phyloP scores from a whole-genome alignment of 2,329 filamentous ascomycete species.

The Dryadomyces quercivorus region DNA sequence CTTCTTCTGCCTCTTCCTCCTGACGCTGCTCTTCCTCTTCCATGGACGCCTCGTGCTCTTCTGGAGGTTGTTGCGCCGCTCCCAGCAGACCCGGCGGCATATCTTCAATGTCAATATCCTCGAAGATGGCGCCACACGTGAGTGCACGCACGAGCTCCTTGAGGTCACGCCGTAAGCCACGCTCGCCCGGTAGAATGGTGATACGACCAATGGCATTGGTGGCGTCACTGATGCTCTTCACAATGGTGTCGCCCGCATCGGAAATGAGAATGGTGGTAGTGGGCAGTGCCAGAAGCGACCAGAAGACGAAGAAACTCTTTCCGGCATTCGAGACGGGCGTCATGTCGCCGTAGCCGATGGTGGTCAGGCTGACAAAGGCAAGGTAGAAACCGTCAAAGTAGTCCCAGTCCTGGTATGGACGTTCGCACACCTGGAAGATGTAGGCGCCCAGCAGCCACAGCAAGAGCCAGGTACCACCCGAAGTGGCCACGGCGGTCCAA shows the following conservation, averaged over 20 bases:
- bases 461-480: conserved; percentile 53
- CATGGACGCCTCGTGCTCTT: conserved; percentile 11
- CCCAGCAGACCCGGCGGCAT: conserved; percentile 29
- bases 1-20: conserved; percentile 15
- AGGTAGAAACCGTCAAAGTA: conserved; percentile 84
- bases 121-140: conserved; percentile 31
- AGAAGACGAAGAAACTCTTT: conserved; percentile 84
- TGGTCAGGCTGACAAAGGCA: conserved; percentile 69
- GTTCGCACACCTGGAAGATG: conserved; percentile 50
- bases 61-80: conserved; percentile 16
- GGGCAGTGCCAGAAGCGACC: conserved; percentile 74
- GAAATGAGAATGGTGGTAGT: conserved; percentile 80
- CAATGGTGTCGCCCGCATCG: conserved; percentile 73
- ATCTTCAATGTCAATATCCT: conserved; percentile 12
- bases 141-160: conserved; percentile 30
- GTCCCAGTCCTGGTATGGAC: conserved; percentile 44
- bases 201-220: conserved; percentile 45
- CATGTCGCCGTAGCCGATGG: conserved; percentile 77
- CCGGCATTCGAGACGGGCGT: conserved; percentile 67
- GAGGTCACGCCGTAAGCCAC: conserved; percentile 31
- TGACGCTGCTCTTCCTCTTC: conserved; percentile 13
- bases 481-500: conserved; percentile 63
- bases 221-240: conserved; percentile 45
- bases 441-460: conserved; percentile 74
- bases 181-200: conserved; percentile 48